Conservation (phyloP, 2,329 filamentous ascomycete genomes). For the Sclerotinia nivalis region DNA sequence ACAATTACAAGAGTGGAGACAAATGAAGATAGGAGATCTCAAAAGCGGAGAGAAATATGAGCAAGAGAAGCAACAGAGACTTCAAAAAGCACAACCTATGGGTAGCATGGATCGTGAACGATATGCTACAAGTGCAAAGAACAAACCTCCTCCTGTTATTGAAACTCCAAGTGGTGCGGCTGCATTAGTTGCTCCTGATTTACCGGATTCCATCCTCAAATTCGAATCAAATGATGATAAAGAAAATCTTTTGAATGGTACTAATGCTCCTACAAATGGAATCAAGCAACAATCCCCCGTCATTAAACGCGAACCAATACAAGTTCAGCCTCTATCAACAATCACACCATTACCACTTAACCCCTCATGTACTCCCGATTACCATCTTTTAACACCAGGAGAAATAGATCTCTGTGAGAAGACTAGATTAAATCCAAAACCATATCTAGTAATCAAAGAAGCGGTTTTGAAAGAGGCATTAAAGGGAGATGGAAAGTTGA, state of each 20-base stretch:
- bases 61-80: slow-evolving; percentile 75
- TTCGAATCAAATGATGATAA: slow-evolving; percentile 46
- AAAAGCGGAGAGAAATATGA: slow-evolving; percentile 91
- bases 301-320: slow-evolving; percentile 51
- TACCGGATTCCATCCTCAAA: slow-evolving; percentile 50
- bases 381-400: slow-evolving; percentile 81
- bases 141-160: slow-evolving; percentile 59
- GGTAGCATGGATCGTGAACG: slow-evolving; percentile 81
- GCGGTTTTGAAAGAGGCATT: slow-evolving; percentile 87
- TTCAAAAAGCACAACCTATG: slow-evolving; percentile 69
- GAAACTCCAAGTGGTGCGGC: slow-evolving; percentile 76
- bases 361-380: slow-evolving; percentile 67
- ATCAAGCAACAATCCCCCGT: slow-evolving; percentile 44
- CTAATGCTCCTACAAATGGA: slow-evolving; percentile 52
- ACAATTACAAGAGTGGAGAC: slow-evolving; percentile 93
- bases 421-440: slow-evolving; percentile 85
- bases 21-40: slow-evolving; percentile 79
- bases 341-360: slow-evolving; percentile 47
- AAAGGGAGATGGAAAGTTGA: slow-evolving; percentile 82
- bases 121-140: slow-evolving; percentile 70
- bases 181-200: slow-evolving; percentile 74
- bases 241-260: slow-evolving; percentile 42
- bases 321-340: slow-evolving; percentile 51
- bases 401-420: slow-evolving; percentile 85
- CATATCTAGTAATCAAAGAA: slow-evolving; percentile 93